Conservation (phyloP, 352 stramenopile species). For the Phytophthora fragariae region DNA sequence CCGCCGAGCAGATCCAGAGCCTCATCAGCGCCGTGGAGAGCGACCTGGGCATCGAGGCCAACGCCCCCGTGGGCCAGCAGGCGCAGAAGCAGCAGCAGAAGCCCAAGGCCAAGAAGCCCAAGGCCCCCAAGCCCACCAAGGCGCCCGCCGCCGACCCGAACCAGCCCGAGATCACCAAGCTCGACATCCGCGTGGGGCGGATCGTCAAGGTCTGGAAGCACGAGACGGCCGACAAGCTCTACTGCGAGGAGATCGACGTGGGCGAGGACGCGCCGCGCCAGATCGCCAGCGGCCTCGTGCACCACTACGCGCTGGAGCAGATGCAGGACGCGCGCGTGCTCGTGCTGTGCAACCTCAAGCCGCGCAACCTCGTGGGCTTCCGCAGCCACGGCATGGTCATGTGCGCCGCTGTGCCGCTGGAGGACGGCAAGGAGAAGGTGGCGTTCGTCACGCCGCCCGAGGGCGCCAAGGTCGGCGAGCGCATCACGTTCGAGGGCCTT, state of each 20-base stretch:
- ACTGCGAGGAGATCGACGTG: slow-evolving; percentile 94
- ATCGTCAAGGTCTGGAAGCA: slow-evolving; percentile 95
- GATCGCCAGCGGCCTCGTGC: slow-evolving; percentile 88
- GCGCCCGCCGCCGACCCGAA: slow-evolving; percentile 49
- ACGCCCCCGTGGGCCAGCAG: slow-evolving; percentile 52
- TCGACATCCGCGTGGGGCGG: slow-evolving; percentile 92
- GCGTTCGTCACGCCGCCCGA: slow-evolving; percentile 87
- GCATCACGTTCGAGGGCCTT: slow-evolving; percentile 75
- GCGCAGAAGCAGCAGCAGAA: slow-evolving; percentile 47
- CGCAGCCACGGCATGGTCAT: slow-evolving; percentile 94
- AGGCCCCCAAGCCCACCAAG: slow-evolving; percentile 63
- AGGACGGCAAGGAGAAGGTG: slow-evolving; percentile 83
- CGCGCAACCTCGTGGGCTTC: slow-evolving; percentile 91
- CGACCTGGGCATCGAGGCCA: slow-evolving; percentile 76
- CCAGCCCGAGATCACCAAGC: slow-evolving; percentile 91
- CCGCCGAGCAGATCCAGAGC: slow-evolving; percentile 69
- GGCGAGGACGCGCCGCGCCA: slow-evolving; percentile 86
- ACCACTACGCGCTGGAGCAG: slow-evolving; percentile 89
- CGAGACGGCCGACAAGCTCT: slow-evolving; percentile 92
- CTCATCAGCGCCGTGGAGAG: slow-evolving; percentile 79
- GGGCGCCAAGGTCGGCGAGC: slow-evolving; percentile 77
- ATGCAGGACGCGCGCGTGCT: slow-evolving; percentile 88
- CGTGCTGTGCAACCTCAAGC: slow-evolving; percentile 93
- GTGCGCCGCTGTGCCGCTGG: slow-evolving; percentile 75
- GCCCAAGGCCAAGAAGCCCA: slow-evolving; percentile 56